Conservation (phyloP, 495 filamentous ascomycete genomes). For the Chaetomium tenue region DNA sequence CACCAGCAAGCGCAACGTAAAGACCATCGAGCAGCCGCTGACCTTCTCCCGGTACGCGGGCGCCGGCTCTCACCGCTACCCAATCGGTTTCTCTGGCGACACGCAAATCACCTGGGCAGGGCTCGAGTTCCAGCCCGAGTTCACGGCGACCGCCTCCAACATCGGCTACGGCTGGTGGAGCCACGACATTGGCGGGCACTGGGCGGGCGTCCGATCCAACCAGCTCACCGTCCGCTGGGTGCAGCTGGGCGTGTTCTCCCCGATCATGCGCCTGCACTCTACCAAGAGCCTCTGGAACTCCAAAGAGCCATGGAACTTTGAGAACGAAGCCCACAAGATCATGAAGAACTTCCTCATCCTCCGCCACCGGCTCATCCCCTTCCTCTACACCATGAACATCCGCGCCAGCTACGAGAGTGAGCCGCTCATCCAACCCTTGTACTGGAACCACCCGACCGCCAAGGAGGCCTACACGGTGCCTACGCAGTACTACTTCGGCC, state of each 20-base stretch:
- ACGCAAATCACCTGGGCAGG: slow-evolving; percentile 56
- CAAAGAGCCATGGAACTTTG: slow-evolving; percentile 59
- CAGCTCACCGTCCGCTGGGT: slow-evolving; percentile 58
- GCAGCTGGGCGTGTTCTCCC: slow-evolving; percentile 57
- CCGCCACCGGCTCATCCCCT: slow-evolving; percentile 56
- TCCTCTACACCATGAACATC: slow-evolving; percentile 57
- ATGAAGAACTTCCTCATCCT: slow-evolving; percentile 50
- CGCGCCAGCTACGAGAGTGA: slow-evolving; percentile 42
- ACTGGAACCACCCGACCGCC: slow-evolving; percentile 54
- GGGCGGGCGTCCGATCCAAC: slow-evolving; percentile 50
- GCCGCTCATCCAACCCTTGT: slow-evolving; percentile 58
- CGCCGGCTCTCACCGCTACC: slow-evolving; percentile 59
- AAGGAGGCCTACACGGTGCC: slow-evolving; percentile 50
- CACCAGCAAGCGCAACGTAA: slow-evolving; percentile 41
- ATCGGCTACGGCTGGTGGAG: slow-evolving; percentile 67
- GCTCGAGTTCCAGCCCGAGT: slow-evolving; percentile 60
- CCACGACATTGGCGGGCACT: slow-evolving; percentile 62
- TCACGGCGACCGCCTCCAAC: slow-evolving; percentile 61
- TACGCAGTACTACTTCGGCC: slow-evolving; percentile 57
- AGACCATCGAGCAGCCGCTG: slow-evolving; percentile 31
- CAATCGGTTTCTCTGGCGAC: slow-evolving; percentile 62
- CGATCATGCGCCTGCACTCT: slow-evolving; percentile 58
- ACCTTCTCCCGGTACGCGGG: slow-evolving; percentile 58
- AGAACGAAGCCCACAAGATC: slow-evolving; percentile 37
- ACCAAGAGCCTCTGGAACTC: slow-evolving; percentile 50